Evolutionary conservation across 306 rosid species (phyloP).

Genomic region (Hylodesmum podocarpum): DNA sequence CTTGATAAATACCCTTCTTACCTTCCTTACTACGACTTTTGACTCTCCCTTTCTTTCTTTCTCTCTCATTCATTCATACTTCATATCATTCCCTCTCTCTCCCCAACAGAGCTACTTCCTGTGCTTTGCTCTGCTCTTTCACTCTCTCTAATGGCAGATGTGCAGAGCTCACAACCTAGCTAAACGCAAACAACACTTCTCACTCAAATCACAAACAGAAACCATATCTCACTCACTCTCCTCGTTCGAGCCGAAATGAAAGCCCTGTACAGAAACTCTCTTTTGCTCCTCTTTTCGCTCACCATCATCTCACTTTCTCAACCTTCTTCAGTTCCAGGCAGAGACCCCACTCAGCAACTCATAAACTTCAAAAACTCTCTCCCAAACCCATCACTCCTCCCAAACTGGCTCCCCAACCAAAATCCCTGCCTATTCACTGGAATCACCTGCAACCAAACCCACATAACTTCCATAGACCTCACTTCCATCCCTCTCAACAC

Average conservation of each 20-base stretch:
- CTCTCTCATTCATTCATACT: neutral
- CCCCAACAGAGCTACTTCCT: conserved; percentile 34
- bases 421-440: conserved; percentile 65
- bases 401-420: conserved; percentile 57
- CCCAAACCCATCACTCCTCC: conserved; percentile 45
- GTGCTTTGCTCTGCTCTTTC: conserved; percentile 33
- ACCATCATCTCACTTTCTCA: neutral
- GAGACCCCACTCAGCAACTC: conserved; percentile 44
- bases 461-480: conserved; percentile 66
- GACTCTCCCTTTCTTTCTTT: conserved; percentile 43
- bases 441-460: conserved; percentile 56
- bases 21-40: conserved; percentile 58
- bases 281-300: neutral
- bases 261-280: conserved; percentile 9
- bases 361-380: conserved; percentile 71
- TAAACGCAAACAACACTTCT: conserved; percentile 3
- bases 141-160: conserved; percentile 66
- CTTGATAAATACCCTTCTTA: conserved; percentile 86
- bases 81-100: neutral
- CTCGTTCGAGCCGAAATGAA: conserved; percentile 17
- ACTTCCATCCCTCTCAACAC: conserved; percentile 40
- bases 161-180: conserved; percentile 49
- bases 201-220: neutral
- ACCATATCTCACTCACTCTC: neutral
- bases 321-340: neutral